Evolutionary conservation across 192 early-diverging fungal species (phyloP), one percentile per base, ranked within the genome.

Genomic region (Funneliformis mosseae): DNA sequence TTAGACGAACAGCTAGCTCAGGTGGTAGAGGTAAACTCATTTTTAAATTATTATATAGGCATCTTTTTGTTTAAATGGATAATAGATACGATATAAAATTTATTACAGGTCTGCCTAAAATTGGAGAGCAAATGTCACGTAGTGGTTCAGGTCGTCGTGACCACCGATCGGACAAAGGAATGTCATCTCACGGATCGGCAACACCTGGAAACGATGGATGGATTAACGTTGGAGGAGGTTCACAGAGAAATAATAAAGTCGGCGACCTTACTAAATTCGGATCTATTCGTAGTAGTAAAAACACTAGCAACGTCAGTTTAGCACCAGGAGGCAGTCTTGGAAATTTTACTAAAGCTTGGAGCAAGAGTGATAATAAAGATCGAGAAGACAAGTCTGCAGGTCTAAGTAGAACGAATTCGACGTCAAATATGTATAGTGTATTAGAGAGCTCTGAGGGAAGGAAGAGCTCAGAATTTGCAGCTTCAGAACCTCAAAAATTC

Each of bases 201-300:
- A 83, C 87, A 88, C 82, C 81, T 28, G 87, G 83, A 12, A 86
- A 89, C 11, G 94, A 94, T 83, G 95, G 95, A 2, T 92, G 92
- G 88, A 94, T 88, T 71, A 92, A 86, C 66, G 92, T 91, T 63
- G 89, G 89, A 8, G 82, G 81, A 74, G 59, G 46, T 46, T 88
- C 88, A 80, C 88, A 86, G 86, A 88, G 50, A 55, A 55, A 55
- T 55, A 55, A 50, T 5, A 50, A 84, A 79, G 87, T 90, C 5
- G 93, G 92, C 43, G 94, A 97, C 76, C 78, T 96, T 59, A 86
- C 90, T 27, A 87, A 88, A 60, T 96, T 97, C 85, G 96, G 96
- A 48, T 89, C 94, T 70, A 84, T 93, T 2, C 85, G 86, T 55
- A 88, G 89, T 67, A 87, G 87, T 80, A 90, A 91, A 83, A 76